Conservation (phyloP, 108 stramenopile species). For the Aureococcus anophagefferens region DNA sequence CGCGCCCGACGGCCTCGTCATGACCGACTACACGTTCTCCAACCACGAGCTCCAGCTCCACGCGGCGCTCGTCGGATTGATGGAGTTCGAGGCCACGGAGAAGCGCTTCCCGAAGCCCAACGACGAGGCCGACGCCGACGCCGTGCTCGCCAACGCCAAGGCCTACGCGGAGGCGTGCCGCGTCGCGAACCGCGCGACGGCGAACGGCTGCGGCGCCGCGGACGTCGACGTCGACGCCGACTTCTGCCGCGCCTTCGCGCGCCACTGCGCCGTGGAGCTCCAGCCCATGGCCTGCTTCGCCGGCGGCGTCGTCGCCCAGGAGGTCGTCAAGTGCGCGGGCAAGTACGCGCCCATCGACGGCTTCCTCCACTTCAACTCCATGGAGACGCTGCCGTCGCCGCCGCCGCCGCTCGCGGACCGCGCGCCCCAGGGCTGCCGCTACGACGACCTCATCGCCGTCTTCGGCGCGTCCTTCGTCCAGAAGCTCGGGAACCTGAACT, state of each 20-base stretch:
- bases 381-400: conserved; percentile 48
- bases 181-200: not conserved
- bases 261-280: conserved; percentile 45
- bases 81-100: conserved; percentile 31
- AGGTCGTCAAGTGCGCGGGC: conserved; percentile 70
- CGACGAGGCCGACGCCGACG: conserved; percentile 15
- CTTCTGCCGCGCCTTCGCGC: conserved; percentile 41
- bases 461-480: conserved; percentile 60
- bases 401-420: conserved; percentile 26
- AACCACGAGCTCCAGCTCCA: conserved; percentile 45
- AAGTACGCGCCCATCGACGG: conserved; percentile 72
- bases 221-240: conserved; percentile 45
- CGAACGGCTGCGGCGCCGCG: not conserved
- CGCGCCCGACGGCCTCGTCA: conserved; percentile 24
- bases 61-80: conserved; percentile 35
- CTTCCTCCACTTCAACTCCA: conserved; percentile 42
- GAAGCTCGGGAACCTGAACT: conserved; percentile 46
- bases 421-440: conserved; percentile 45
- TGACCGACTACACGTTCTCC: conserved; percentile 42
- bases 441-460: conserved; percentile 61
- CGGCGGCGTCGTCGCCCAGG: conserved; percentile 75
- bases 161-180: not conserved
- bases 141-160: conserved; percentile 4
- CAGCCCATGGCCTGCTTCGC: conserved; percentile 65
- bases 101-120: conserved; percentile 29